Base-by-base conservation (phyloP, 768 basidiomycete species). In the Suillus cothurnatus region DNA sequence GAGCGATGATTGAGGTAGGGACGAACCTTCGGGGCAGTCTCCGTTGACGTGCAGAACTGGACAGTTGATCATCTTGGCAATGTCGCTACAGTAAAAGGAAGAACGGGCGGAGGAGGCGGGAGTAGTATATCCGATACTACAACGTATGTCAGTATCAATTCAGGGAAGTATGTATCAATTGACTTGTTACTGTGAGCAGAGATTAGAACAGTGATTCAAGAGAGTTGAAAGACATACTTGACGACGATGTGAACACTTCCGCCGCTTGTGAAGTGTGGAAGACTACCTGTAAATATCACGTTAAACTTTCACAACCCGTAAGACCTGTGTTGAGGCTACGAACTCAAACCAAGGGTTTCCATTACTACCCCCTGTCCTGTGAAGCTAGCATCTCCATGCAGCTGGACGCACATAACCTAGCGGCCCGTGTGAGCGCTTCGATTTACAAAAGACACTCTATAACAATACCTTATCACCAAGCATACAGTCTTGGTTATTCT, bases 321-420 rank as follows among this genome's bases (percentile, higher is more conserved):
- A 31, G 9, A 28, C n/a, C 41, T 8, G 32, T 11, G 15, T 26
- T 31, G n/a, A 23, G 38, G 34, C 28, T 7, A 71, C 90, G 60
- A 67, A 88, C 93, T 95, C 62, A 97, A 78, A 6, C 94, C 93
- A 38, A 97, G 81, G 21, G 85, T 83, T 75, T 97, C 95, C 88
- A 94, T 95, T 21, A 95, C 86, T 6, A 97, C 83, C 2, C 95
- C 95, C 74, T 97, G 95, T 0, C 95, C 95, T 0, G 91, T 85
- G 72, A 97, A 96, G 64, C 91, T 93, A 1, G 93, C 94, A 74
- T 97, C 95, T 3, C 95, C 95, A 68, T 97, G 95, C 56, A 97
- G 76, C 71, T 95, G 93, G 0, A 97, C 89, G 67, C 91, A 94
- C 86, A 97, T 89, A 3, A 90, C 95, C 70, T 83, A 85, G 73